phyloP scores from a whole-genome alignment of 2,329 filamentous ascomycete species.

The Penicillium sclerotigenum region DNA sequence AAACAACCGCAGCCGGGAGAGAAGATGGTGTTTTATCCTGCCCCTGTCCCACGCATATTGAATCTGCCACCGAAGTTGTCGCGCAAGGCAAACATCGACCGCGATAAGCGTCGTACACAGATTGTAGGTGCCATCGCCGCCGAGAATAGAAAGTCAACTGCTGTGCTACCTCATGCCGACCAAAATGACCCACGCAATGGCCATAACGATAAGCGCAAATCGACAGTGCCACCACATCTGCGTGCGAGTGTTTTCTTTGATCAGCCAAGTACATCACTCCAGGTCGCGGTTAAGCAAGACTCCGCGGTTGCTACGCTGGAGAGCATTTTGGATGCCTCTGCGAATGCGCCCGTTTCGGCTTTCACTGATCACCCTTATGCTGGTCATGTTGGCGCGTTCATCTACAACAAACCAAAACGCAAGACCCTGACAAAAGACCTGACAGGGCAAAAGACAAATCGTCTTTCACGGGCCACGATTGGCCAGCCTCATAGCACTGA shows the following conservation, averaged over 20 bases:
- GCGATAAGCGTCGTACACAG: constrained; percentile 70
- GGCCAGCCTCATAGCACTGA: constrained; percentile 16
- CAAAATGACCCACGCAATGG: constrained; percentile 16
- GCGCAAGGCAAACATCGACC: constrained; percentile 62
- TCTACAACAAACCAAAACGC: constrained; percentile 59
- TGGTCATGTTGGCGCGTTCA: constrained; percentile 69
- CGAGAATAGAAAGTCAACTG: constrained; percentile 53
- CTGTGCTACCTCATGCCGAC: constrained; percentile 39
- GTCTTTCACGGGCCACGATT: constrained; percentile 31
- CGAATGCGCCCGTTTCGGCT: constrained; percentile 79
- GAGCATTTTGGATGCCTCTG: constrained; percentile 85
- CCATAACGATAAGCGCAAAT: constrained; percentile 34
- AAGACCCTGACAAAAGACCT: constrained; percentile 26
- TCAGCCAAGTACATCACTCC: constrained; percentile 54
- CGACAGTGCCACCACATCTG: constrained; percentile 72
- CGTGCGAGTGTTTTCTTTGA: constrained; percentile 93
- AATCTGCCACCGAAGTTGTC: constrained; percentile 88
- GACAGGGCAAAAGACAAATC: constrained; percentile 31
- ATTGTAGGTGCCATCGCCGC: constrained; percentile 62
- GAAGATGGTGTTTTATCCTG: constrained; percentile 91
- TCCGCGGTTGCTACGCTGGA: constrained; percentile 88
- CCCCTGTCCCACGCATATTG: constrained; percentile 87
- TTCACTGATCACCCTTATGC: constrained; percentile 88
- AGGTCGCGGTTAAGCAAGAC: constrained; percentile 62
- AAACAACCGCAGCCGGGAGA: constrained; percentile 57